Conservation (phyloP, 2,329 filamentous ascomycete genomes). For the Hymenoscyphus linearis region DNA sequence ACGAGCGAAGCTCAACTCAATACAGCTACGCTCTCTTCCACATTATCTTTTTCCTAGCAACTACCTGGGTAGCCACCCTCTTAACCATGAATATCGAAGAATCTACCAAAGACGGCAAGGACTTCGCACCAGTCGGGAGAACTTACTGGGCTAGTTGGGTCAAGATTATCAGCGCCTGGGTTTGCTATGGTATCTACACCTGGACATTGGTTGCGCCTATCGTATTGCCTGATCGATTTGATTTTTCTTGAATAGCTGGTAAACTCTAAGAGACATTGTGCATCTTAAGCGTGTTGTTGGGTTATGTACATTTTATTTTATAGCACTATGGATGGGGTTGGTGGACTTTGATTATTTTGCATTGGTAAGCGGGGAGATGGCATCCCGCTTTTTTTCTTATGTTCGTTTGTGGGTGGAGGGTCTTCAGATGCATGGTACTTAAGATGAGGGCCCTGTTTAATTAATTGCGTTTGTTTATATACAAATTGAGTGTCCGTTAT, state of each 20-base stretch:
- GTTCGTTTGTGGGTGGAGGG: background rate
- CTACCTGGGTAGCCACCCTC: conserved; percentile 90
- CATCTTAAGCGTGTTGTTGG: background rate
- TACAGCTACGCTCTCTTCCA: conserved; percentile 98
- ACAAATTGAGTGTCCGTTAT: background rate
- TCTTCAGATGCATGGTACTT: background rate
- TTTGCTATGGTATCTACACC: conserved; percentile 88
- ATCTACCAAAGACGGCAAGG: conserved; percentile 58
- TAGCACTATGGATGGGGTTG: background rate
- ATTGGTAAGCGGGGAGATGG: background rate
- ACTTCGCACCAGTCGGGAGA: conserved; percentile 88
- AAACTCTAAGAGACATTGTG: background rate
- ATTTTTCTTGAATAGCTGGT: conserved; percentile 38
- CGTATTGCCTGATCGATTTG: conserved; percentile 80
- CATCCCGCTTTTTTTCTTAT: background rate
- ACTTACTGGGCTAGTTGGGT: conserved; percentile 99
- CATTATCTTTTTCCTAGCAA: conserved; percentile 94
- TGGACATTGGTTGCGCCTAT: conserved; percentile 91
- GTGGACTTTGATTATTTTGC: background rate
- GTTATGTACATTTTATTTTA: background rate
- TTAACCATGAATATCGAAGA: conserved; percentile 73
- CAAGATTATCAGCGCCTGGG: conserved; percentile 97
- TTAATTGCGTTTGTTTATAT: background rate
- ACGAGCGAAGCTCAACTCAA: conserved; percentile 83
- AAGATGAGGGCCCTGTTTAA: background rate